These are phyloP conservation scores for Chytridium lagenaria DNA, from an alignment of 371 early-diverging fungal genomes.

Conservation along the genomic window DNA sequence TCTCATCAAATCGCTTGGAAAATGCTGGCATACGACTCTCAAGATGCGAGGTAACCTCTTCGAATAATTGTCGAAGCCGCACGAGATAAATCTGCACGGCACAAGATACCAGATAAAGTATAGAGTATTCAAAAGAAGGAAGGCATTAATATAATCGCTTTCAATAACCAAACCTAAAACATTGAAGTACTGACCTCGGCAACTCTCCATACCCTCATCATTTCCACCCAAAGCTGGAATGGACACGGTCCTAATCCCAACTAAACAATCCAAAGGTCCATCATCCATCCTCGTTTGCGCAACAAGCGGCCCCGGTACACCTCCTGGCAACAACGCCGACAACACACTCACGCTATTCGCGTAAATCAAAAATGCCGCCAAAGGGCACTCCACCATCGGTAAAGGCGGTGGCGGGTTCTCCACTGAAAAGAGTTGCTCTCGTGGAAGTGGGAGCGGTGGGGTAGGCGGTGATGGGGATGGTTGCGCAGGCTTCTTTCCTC, in stretches of 20 bases:
- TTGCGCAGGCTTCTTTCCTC: neutral
- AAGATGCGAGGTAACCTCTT: neutral
- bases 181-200: too few relatives aligned
- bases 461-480: neutral
- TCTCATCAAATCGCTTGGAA: neutral
- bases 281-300: neutral
- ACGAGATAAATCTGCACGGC: neutral
- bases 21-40: conserved; percentile 5
- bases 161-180: too few relatives aligned
- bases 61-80: neutral
- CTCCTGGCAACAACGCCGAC: neutral
- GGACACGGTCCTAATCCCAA: neutral
- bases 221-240: conserved; percentile 7
- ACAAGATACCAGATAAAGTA: neutral
- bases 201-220: conserved; percentile 14
- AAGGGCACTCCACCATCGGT: conserved; percentile 7
- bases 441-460: neutral
- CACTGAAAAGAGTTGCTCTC: neutral
- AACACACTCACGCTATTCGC: neutral
- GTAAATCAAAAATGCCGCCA: neutral
- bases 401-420: conserved; percentile 6
- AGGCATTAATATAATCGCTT: too few relatives aligned
- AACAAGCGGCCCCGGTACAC: neutral
- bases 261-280: conserved; percentile 7
- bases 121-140: too few relatives aligned